Base-by-base conservation (phyloP, 2,329 filamentous ascomycete species). In the Tolypocladium endophyticum region DNA sequence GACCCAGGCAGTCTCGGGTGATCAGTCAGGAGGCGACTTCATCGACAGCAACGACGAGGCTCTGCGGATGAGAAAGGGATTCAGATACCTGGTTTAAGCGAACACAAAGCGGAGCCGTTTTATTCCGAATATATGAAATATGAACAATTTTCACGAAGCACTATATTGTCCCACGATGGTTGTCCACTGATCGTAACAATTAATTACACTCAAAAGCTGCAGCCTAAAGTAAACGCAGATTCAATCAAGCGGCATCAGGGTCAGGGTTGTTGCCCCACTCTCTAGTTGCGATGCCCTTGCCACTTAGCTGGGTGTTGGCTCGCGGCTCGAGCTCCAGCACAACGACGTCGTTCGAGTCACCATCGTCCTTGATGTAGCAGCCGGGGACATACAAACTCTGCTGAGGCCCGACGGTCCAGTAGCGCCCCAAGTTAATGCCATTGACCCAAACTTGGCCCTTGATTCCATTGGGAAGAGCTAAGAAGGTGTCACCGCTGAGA, bases 381-480 rank as follows among this genome's bases (percentile, higher is more conserved):
- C 76, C 76, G 0, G 77, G 78, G 1, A 79, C 60, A 60, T 78
- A 81, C 6, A 79, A 64, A n/a, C 71, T 73, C 65, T 80, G 77
- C 66, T 80, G 78, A 2, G 77, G 77, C 0, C 77, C 78, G 39
- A 79, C 67, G 18, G 68, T 66, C 78, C 77, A 81, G 62, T 78
- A 80, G 28, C 77, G 64, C 11, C 78, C 77, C 2, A 80, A 65
- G 55, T 79, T 76, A 38, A 75, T 68, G 16, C 73, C 75, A 58
- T 80, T 80, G 1, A 80, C 72, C 73, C 75, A 80, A 0, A 79
- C 73, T 23, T 72, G 70, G 0, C 78, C 78, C 64, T 79, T 80
- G 33, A 74, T 67, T 30, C 76, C 75, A 12, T 66, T 66, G 2
- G 75, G 73, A 4, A 79, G 63, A 2, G 69, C 64, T 0, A 79